Evolutionary conservation across 495 filamentous ascomycete species (phyloP).

Genomic region (Penicillium nucicola): DNA sequence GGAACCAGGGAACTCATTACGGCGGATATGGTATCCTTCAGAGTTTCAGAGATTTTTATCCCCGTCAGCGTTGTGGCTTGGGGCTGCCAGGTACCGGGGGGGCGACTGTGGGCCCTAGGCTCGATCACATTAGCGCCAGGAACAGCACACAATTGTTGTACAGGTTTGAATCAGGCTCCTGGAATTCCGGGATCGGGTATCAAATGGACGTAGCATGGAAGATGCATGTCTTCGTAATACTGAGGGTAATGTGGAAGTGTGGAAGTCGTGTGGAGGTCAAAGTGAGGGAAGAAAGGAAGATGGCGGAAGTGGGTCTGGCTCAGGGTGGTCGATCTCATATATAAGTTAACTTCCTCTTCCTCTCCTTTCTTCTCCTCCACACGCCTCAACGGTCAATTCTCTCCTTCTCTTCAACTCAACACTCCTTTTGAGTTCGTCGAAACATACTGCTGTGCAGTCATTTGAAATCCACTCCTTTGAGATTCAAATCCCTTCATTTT

Average conservation of each 20-base stretch:
- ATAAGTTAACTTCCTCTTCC: slow-evolving; percentile 4
- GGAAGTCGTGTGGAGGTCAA: no score
- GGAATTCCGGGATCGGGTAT: no score
- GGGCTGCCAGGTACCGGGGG: not conserved
- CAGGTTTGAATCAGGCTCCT: no score
- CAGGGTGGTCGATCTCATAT: not conserved
- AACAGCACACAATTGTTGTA: no score
- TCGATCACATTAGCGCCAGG: not conserved
- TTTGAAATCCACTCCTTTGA: slow-evolving; percentile 13
- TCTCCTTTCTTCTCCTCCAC: slow-evolving; percentile 6
- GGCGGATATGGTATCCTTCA: slow-evolving; percentile 1
- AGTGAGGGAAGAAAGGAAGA: not conserved
- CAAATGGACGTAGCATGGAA: no score
- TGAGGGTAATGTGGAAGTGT: no score
- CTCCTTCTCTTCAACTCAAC: slow-evolving; percentile 19
- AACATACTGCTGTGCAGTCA: slow-evolving; percentile 40
- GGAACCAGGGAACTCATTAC: not conserved
- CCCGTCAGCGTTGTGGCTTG: no score
- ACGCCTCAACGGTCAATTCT: slow-evolving; percentile 11
- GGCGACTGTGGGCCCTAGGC: not conserved
- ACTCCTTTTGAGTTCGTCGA: slow-evolving; percentile 25
- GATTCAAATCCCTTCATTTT: slow-evolving; percentile 10
- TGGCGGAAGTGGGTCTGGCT: not conserved
- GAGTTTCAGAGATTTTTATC: no score
- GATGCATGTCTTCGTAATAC: no score